A percentile compares a stretch with the other conserved stretches of the same genome.
Conservation (phyloP, 371 early-diverging fungal genomes). For the Mucor irregularis region DNA sequence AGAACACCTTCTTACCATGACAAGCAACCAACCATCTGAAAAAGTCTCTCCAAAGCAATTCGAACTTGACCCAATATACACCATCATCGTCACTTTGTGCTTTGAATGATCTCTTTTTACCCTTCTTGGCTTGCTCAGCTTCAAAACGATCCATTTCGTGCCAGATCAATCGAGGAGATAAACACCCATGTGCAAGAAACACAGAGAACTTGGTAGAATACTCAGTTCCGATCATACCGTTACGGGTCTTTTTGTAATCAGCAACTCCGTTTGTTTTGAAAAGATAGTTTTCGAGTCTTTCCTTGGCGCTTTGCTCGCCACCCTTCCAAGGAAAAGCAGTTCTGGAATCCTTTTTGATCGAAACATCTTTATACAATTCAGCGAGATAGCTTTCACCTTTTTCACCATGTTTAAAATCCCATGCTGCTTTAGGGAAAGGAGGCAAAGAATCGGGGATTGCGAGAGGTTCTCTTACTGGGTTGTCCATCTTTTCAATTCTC, state of each 20-base stretch:
- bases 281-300: constrained; percentile 34
- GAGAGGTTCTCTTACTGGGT: constrained; percentile 13
- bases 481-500: constrained; percentile 28
- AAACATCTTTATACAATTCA: constrained; percentile 8
- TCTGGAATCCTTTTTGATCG: constrained; percentile 17
- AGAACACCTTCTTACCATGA: constrained; percentile 14
- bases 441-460: constrained; percentile 19
- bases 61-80: constrained; percentile 29
- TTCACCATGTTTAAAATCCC: constrained; percentile 2
- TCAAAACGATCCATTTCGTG: constrained; percentile 19
- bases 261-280: constrained; percentile 19
- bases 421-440: constrained; percentile 8
- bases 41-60: constrained; percentile 50
- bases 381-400: background rate
- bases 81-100: constrained; percentile 16
- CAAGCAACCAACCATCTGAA: constrained; percentile 22
- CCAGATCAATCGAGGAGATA: constrained; percentile 33
- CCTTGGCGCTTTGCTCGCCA: constrained; percentile 34
- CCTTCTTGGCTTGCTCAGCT: background rate
- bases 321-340: constrained; percentile 44
- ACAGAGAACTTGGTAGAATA: constrained; percentile 40
- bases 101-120: constrained; percentile 2
- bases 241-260: constrained; percentile 47
- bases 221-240: constrained; percentile 44
- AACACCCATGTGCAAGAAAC: constrained; percentile 34